A percentile compares a stretch with the other conserved stretches of the same genome.
These are phyloP conservation scores for Corymbia calophylla DNA, from an alignment of 441 rosid genomes.

Conservation along the genomic window DNA sequence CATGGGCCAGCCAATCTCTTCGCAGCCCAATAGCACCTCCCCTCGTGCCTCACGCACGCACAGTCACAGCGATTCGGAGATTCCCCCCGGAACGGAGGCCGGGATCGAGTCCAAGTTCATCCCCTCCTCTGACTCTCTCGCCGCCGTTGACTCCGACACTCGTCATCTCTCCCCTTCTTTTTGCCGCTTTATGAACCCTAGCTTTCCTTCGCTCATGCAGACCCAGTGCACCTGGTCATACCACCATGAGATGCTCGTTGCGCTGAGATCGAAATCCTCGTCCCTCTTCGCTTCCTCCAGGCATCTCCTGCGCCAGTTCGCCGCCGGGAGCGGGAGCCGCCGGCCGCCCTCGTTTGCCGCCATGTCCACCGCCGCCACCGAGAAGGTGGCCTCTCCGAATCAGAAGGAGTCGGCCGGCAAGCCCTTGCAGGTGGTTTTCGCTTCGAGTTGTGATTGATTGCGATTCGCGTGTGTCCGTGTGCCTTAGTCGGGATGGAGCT, in stretches of 20 bases:
- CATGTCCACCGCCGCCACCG: neutral
- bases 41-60: neutral
- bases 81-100: neutral
- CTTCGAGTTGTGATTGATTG: neutral
- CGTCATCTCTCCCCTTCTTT: neutral
- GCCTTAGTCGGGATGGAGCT: neutral
- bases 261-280: neutral
- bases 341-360: neutral
- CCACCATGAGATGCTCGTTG: neutral
- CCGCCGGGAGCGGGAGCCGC: neutral
- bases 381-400: neutral
- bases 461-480: neutral
- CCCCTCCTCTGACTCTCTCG: neutral
- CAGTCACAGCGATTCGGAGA: neutral
- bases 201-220: neutral
- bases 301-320: neutral
- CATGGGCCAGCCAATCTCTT: neutral
- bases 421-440: neutral
- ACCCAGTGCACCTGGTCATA: neutral
- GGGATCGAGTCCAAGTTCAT: neutral
- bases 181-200: neutral
- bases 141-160: neutral
- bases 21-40: neutral
- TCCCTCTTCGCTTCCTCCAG: neutral
- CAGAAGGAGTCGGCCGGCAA: neutral